These are phyloP conservation scores for Pythium diclinum DNA, from an alignment of 352 stramenopile species.

Conservation along the genomic window DNA sequence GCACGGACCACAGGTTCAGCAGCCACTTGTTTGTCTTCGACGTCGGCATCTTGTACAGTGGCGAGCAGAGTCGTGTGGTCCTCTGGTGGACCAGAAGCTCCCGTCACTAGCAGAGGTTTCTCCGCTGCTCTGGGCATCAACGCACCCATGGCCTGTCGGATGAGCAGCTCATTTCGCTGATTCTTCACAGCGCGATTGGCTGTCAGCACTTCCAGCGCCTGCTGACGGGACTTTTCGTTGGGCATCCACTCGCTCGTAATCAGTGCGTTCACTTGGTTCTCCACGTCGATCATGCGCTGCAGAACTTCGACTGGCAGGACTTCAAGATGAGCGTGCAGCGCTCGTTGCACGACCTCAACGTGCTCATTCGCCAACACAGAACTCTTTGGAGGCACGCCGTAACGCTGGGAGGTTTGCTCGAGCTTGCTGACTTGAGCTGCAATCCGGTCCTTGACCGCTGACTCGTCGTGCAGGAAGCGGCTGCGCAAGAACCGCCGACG, in stretches of 20 bases:
- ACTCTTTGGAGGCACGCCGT: constrained; percentile 42
- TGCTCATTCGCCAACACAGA: constrained; percentile 42
- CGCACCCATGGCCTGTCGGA: constrained; percentile 47
- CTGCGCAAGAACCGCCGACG: constrained; percentile 47
- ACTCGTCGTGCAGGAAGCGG: constrained; percentile 47
- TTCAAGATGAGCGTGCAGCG: constrained; percentile 58
- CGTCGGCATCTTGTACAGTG: too few species aligned
- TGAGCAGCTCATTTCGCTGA: constrained; percentile 41
- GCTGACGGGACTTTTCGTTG: constrained; percentile 44
- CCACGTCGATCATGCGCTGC: constrained; percentile 51
- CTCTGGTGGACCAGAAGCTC: too few species aligned
- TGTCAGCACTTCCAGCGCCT: constrained; percentile 46
- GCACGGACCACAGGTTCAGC: too few species aligned
- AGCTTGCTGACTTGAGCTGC: constrained; percentile 37
- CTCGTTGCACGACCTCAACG: constrained; percentile 47
- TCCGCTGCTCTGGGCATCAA: constrained; percentile 4
- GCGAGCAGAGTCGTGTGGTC: too few species aligned
- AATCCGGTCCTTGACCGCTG: constrained; percentile 38
- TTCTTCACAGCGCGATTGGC: constrained; percentile 33
- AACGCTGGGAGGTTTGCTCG: constrained; percentile 41
- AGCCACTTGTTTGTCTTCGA: too few species aligned
- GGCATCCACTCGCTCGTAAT: constrained; percentile 61
- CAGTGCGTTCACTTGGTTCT: constrained; percentile 40
- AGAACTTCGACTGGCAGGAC: constrained; percentile 52
- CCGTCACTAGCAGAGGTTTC: neutral